phyloP scores from a whole-genome alignment of 768 basidiomycete species.

The Trichaptum fuscoviolaceum region DNA sequence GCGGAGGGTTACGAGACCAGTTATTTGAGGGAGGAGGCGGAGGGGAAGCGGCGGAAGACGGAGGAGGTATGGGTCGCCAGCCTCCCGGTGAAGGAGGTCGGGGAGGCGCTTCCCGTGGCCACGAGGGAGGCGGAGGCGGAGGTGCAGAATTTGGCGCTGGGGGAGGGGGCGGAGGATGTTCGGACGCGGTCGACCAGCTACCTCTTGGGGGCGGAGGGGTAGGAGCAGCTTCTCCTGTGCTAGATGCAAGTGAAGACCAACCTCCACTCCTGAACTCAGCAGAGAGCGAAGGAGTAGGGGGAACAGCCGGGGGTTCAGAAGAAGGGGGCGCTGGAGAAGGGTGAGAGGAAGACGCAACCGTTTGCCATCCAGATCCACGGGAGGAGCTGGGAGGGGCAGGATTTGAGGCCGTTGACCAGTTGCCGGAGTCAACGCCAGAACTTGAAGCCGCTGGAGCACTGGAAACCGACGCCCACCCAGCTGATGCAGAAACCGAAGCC shows the following conservation, averaged over 20 bases:
- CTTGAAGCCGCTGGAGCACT: constrained; percentile 18
- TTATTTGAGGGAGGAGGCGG: not conserved
- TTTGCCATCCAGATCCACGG: constrained; percentile 13
- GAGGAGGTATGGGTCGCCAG: constrained; percentile 16
- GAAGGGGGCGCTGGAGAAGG: constrained; percentile 18
- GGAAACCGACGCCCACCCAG: constrained; percentile 13
- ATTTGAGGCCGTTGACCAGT: constrained; percentile 41
- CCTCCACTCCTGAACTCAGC: constrained; percentile 57
- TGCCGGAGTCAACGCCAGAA: constrained; percentile 30
- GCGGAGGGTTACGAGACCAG: not conserved
- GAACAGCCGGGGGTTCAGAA: constrained; percentile 13
- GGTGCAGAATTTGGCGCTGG: constrained; percentile 1
- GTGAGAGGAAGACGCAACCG: constrained; percentile 16
- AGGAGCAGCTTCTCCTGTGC: constrained; percentile 27
- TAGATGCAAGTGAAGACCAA: constrained; percentile 61
- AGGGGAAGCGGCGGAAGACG: constrained; percentile 6
- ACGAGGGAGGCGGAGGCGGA: constrained; percentile 18
- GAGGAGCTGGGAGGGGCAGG: constrained; percentile 6
- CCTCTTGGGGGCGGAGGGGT: constrained; percentile 13
- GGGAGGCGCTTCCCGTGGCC: constrained; percentile 14
- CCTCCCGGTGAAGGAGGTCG: constrained; percentile 19
- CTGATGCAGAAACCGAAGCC: constrained; percentile 19
- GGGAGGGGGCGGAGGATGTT: constrained; percentile 9
- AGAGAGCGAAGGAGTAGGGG: constrained; percentile 27
- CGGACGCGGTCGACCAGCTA: constrained; percentile 6